Evolutionary conservation across 768 basidiomycete species (phyloP), one percentile per base, ranked within the genome.

Genomic region (Sarcomyxa edulis): DNA sequence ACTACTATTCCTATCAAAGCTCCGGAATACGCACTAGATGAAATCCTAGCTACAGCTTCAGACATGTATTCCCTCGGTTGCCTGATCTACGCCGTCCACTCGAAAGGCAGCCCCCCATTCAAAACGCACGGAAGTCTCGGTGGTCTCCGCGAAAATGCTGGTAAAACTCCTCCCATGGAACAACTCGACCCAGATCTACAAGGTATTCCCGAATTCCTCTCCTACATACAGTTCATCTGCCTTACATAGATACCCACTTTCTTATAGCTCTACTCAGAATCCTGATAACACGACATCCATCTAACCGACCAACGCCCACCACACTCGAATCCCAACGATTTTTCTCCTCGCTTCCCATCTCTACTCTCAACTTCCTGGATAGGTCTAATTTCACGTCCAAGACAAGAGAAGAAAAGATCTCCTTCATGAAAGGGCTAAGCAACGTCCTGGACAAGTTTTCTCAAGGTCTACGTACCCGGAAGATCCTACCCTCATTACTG

Each of bases 41-140:
- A 96, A 54, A 72, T 80, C 10, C 69, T 97, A 3, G 69, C 82
- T 24, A 86, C 93, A 0, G 77, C 89, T 0, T 94, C 90, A 7
- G 95, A 99, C 54, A 85, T 98, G 76, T 94, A 88, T 52, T 81
- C 90, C 2, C 75, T 99, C 15, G 96, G 95, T 14, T 93, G 86
- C 49, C 59, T 98, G 23, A 76, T 98, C 22, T 90, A 91, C 58
- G 84, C 91, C 3, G 91, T 95, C 8, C 94, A 98, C 55, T 83
- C 80, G 53, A 91, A 85, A 55, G 85, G 89, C 1, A 76, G 70
- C 39, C 81, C 92, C 0, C 95, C 96, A 6, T 96, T 90, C 64
- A 78, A 77, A 54, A 94, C 81, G 46, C 88, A 87, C 46, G 84
- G 81, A 12, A 86, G 75, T 51, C 68, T 93, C 3, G 70, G 76